Percentiles rank a stretch among this genome's conserved stretches.
Conservation (phyloP, 352 stramenopile genomes). For the Pelagophyceae sp. region DNA sequence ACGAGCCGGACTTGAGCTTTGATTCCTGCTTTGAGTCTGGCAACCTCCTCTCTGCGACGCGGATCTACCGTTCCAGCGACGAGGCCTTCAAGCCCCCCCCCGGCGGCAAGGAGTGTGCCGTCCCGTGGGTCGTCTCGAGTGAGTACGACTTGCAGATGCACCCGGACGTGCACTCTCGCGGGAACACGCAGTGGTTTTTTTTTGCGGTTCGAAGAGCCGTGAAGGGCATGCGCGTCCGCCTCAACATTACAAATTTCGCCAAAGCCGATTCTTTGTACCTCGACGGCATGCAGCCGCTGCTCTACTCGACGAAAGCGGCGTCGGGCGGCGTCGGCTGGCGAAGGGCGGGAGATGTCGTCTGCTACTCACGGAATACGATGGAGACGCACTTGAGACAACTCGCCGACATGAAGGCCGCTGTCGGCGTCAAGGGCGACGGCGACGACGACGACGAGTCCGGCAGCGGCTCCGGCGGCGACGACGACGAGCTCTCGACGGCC, state of each 20-base stretch:
- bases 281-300: constrained; percentile 65
- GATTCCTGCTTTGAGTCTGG: constrained; percentile 31
- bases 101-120: no score
- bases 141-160: constrained; percentile 31
- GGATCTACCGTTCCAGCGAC: constrained; percentile 12
- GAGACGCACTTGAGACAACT: not conserved
- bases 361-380: constrained; percentile 60
- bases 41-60: constrained; percentile 25
- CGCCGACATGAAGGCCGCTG: not conserved
- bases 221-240: constrained; percentile 44
- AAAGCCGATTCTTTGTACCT: constrained; percentile 72
- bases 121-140: constrained; percentile 6
- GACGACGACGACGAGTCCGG: not conserved
- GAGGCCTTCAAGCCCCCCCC: not conserved
- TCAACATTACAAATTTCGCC: constrained; percentile 73
- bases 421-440: constrained; percentile 28
- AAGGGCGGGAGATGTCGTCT: constrained; percentile 58
- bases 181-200: constrained; percentile 77
- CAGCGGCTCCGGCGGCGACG: constrained; percentile 51
- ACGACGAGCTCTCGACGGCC: constrained; percentile 34
- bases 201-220: constrained; percentile 47
- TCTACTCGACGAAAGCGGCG: constrained; percentile 51
- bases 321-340: constrained; percentile 45
- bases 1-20: constrained; percentile 23
- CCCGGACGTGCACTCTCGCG: constrained; percentile 28